Base-by-base conservation (phyloP, 2,329 filamentous ascomycete species). In the Calonectria honghensis region DNA sequence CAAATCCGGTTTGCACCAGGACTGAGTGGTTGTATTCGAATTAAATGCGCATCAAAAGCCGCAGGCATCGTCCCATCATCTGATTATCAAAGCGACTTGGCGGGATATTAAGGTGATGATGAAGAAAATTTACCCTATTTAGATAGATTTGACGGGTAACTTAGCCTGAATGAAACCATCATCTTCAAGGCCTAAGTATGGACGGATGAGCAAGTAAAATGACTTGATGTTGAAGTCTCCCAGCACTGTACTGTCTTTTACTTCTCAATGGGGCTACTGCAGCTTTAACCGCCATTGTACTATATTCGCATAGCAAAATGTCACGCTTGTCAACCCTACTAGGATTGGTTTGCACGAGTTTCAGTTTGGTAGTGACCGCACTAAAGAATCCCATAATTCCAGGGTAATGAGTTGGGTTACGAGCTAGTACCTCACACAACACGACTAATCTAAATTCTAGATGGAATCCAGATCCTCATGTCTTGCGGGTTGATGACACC, bases 381-480 rank as follows among this genome's bases (percentile, higher is more conserved):
- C 24, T 65, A 2, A 65, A 35, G 24, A 65, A 65, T 16, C 61
- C 61, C 4, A 65, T 65, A 5, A 65, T 65, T 20, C 27, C 61
- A 14, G 61, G 61, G 61, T 65, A 65, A 24, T 6, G 13, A 7
- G 20, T 16, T 32, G 11, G 14, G 20, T 24, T 6, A 50, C 24
- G 6, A 35, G 10, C 39, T 41, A 9, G 14, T 9, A n/a, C 1
- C 16, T 1, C n/a, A 32, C 11, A 13, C 4, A 20, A 6, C 27
- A 24, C n/a, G 24, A 27, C 61, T 65, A 24, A 65, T 27, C 18
- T 16, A 3, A 35, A 16, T 32, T 3, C 1, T 27, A 65, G 73
- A 27, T 75, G 69, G 69, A 75, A 75, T 32, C 73, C 73, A 6
- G 73, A 75, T 35, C 48, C 65, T 18, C 24, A 67, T 31, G 51